Evolutionary conservation across 1,284 basidiomycete species (phyloP).

Genomic region (Puccinia coronata): DNA sequence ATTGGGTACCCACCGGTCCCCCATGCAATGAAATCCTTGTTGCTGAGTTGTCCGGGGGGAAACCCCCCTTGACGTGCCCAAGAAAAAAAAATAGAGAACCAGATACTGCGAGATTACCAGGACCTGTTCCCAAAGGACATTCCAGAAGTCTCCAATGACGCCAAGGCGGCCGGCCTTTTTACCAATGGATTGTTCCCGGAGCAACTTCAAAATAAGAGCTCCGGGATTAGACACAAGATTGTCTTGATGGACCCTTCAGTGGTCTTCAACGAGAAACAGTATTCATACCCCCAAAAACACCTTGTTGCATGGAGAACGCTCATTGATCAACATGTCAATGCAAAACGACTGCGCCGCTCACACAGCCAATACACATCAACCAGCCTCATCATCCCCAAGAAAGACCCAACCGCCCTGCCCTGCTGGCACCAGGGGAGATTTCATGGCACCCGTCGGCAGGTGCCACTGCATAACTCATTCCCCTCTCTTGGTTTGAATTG

Average conservation of each 20-base stretch:
- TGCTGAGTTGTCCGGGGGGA: neutral
- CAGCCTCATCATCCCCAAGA: constrained; percentile 13
- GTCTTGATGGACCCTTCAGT: neutral
- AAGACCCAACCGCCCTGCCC: neutral
- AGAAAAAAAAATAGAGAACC: no score
- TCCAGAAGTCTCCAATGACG: neutral
- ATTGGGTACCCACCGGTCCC: no score
- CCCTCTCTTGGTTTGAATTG: no score
- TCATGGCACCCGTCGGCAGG: no score
- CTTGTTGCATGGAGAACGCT: no score
- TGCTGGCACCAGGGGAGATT: no score
- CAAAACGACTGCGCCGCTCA: neutral
- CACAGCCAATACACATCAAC: constrained; percentile 19
- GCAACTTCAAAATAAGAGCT: constrained; percentile 1
- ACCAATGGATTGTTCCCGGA: neutral
- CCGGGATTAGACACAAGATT: neutral
- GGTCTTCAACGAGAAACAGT: no score
- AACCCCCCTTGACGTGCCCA: no score
- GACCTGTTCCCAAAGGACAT: constrained; percentile 8
- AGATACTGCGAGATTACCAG: neutral
- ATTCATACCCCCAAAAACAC: constrained; percentile 15
- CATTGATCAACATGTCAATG: constrained; percentile 8
- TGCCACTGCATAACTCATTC: no score
- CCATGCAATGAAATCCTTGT: neutral
- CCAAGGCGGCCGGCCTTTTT: neutral